phyloP scores from a whole-genome alignment of 2,329 filamentous ascomycete genomes.

The Penicillium sp. region DNA sequence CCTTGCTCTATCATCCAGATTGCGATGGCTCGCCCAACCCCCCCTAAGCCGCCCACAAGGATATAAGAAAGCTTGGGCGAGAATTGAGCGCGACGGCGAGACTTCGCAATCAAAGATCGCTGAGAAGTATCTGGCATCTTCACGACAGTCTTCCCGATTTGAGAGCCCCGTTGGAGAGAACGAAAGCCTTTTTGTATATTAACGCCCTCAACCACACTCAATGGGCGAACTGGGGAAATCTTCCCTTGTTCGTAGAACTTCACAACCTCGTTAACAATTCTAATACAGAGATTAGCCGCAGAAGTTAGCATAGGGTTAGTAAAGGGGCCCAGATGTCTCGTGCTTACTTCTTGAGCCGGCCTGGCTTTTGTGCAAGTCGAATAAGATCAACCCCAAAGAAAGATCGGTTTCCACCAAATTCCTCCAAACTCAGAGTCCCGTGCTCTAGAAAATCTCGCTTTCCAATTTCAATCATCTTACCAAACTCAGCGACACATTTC shows the following conservation, averaged over 20 bases:
- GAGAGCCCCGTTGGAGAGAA: neutral
- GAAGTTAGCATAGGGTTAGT: no score
- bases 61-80: conserved; percentile 1
- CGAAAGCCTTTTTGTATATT: neutral
- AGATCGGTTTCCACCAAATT: conserved; percentile 15
- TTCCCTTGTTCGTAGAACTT: conserved; percentile 7
- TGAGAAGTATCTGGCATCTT: neutral
- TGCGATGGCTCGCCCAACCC: conserved; percentile 17
- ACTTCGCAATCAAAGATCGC: neutral
- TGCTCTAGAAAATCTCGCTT: conserved; percentile 26
- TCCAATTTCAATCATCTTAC: conserved; percentile 29
- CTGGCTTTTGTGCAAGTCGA: neutral
- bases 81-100: neutral
- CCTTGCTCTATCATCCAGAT: conserved; percentile 22
- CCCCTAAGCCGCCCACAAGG: conserved; percentile 21
- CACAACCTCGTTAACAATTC: neutral
- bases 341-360: neutral
- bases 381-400: conserved; percentile 20
- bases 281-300: neutral
- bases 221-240: conserved; percentile 1
- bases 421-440: conserved; percentile 15
- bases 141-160: conserved; percentile 1
- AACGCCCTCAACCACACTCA: neutral
- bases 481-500: conserved; percentile 32
- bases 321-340: no score